Base-by-base conservation (phyloP, 1,139 yeast genomes). In the Suhomyces terraborum region DNA sequence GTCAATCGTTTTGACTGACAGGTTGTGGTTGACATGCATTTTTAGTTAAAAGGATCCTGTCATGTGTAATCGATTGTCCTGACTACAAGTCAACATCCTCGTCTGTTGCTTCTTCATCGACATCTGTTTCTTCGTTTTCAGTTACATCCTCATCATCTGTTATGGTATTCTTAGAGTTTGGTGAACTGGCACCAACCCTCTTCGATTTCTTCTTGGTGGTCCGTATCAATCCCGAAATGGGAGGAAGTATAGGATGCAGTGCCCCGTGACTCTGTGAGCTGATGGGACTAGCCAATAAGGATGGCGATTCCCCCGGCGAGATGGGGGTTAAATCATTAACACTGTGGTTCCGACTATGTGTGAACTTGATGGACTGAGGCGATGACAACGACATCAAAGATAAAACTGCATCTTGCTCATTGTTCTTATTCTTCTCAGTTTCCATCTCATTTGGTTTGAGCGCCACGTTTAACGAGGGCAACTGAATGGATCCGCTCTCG, bases 351-450 rank as follows among this genome's bases (percentile, higher is more conserved):
- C 73, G 45, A 34, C 67, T 61, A 48, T 64, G 70, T 17, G 50
- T 36, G 45, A 63, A 64, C 42, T 66, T 68, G 24, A 58, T 55
- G 4, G 67, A 46, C 48, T 69, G 74, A 1, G 77, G 76, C 4
- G 75, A 67, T 24, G 75, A 63, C 35, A 72, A 56, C 27, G 75
- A 68, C 77, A 72, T 72, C 39, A 72, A 57, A 13, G 76, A 69
- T 36, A 63, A 55, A 9, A 71, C 73, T 1, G 77, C 77, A 36
- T 71, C 77, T 48, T 71, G 73, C 46, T 71, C 77, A 45, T 56
- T 64, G 34, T 36, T 42, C 22, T 43, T 42, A 12, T 36, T 29
- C 22, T 40, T 25, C 6, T 27, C 41, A n/a, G 20, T 31, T 12
- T 13, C 28, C 30, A 26, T 24, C 24, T 30, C 40, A n/a, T 31